phyloP scores from a whole-genome alignment of 2,329 filamentous ascomycete species.

The Macrophomina tecta region DNA sequence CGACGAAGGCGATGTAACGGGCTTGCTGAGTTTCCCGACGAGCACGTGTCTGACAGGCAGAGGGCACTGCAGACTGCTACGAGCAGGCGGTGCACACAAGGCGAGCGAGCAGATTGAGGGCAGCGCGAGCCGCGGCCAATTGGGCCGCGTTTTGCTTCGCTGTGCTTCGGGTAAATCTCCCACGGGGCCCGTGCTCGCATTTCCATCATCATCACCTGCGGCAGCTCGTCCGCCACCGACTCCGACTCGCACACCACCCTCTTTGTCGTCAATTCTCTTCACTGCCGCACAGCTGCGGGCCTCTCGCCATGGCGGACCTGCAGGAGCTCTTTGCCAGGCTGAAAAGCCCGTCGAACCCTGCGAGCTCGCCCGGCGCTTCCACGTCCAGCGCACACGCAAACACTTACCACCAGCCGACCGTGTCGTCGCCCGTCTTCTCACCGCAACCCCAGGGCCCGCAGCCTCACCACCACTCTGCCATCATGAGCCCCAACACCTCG shows the following conservation, averaged over 20 bases:
- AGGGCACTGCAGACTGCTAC: background rate
- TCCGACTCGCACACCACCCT: constrained; percentile 16
- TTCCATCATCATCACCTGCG: constrained; percentile 27
- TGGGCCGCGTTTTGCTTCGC: background rate
- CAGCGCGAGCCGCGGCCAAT: background rate
- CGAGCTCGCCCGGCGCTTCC: constrained; percentile 29
- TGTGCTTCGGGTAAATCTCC: constrained; percentile 10
- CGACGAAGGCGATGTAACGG: constrained; percentile 1
- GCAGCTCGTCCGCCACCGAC: constrained; percentile 19
- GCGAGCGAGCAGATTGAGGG: background rate
- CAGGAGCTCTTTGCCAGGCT: constrained; percentile 53
- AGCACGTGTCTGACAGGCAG: background rate
- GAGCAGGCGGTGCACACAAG: background rate
- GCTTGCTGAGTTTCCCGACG: background rate
- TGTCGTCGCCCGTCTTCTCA: constrained; percentile 64
- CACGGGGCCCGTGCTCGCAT: constrained; percentile 7
- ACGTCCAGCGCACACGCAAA: constrained; percentile 24
- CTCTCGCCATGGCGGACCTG: constrained; percentile 47
- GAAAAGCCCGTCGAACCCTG: constrained; percentile 39
- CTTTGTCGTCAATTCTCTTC: constrained; percentile 22
- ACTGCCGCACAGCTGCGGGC: constrained; percentile 24
- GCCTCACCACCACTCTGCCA: constrained; percentile 62
- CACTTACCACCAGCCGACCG: constrained; percentile 60
- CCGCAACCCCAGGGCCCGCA: constrained; percentile 60
- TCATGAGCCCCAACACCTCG: constrained; percentile 64